phyloP scores from a whole-genome alignment of 345 rosid species.

The Euphorbia peplus region DNA sequence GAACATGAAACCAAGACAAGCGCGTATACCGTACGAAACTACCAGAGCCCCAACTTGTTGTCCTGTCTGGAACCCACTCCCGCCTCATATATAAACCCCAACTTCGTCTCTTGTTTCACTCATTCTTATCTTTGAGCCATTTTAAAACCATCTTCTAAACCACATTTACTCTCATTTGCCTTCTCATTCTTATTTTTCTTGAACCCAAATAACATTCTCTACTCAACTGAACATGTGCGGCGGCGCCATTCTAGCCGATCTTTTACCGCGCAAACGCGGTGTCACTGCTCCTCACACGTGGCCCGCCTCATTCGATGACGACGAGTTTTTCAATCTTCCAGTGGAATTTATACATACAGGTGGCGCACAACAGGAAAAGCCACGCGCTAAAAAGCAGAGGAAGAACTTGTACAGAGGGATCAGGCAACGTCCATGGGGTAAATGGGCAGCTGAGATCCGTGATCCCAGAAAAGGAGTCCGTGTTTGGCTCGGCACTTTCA shows the following conservation, averaged over 20 bases:
- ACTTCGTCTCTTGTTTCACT: not conserved
- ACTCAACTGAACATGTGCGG: constrained; percentile 51
- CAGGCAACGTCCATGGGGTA: constrained; percentile 95
- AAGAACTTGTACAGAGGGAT: constrained; percentile 84
- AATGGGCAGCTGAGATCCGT: constrained; percentile 98
- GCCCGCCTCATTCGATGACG: constrained; percentile 29
- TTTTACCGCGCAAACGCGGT: constrained; percentile 42
- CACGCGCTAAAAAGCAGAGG: constrained; percentile 52
- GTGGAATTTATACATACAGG: constrained; percentile 37
- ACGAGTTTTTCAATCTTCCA: constrained; percentile 13
- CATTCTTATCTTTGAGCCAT: too few relatives aligned
- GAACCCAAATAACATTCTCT: not conserved
- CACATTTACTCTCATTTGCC: not conserved
- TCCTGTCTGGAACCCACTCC: constrained; percentile 7
- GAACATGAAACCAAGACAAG: not conserved
- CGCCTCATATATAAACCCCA: constrained; percentile 5
- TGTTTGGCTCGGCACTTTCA: constrained; percentile 93
- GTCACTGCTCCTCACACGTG: constrained; percentile 47
- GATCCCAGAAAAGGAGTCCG: constrained; percentile 91
- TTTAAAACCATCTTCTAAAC: not conserved
- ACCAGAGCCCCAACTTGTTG: not conserved
- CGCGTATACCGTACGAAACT: constrained; percentile 9
- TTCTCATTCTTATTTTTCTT: not conserved
- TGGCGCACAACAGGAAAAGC: constrained; percentile 38
- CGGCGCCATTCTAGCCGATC: constrained; percentile 55